Evolutionary conservation across 169 alveolate species (phyloP), one percentile per base, ranked within the genome.

Genomic region (Amoebophrya sp.): DNA sequence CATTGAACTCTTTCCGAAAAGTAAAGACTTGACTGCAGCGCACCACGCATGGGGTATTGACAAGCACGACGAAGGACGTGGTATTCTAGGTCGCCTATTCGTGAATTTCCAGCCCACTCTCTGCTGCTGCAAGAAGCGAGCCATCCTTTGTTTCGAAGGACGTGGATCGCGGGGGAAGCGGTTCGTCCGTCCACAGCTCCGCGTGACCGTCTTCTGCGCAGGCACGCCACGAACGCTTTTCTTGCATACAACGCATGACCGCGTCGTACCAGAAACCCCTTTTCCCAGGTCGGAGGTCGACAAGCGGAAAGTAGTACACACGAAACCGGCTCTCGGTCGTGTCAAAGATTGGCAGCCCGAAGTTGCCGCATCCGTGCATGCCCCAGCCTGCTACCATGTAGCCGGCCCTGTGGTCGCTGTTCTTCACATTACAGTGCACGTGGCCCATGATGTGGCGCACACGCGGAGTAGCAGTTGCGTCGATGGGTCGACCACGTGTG

Each of bases 341-440:
- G 90, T 83, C 90, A 7, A 83, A 18, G 32, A 83, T 12, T 3
- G 90, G 90, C 53, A 39, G 40, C 25, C 90, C 90, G 41, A 18
- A 83, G 90, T 83, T 83, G 33, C 90, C 90, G 41, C 90, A 83
- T 10, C 90, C 90, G 3, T 83, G 40, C 90, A 83, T 83, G 23
- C 90, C 90, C 7, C 1, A 83, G 12, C 90, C 90, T 38, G 90
- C 90, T 0, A 83, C 90, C 29, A 12, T 12, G 53, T 2, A 32
- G 41, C 90, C 90, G 40, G 53, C 90, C 25, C 90, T 33, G 32
- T 83, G 53, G 25, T 2, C 40, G 41, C 33, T 12, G 41, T 83
- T 83, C n/a, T n/a, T n/a, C n/a, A n/a, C n/a, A n/a, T n/a, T n/a
- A 33, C 90, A 83, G 23, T 83, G 90, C 1, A 40, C n/a, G 41